Evolutionary conservation across 768 basidiomycete genomes (phyloP).

Genomic region (Mycena kentingensis): DNA sequence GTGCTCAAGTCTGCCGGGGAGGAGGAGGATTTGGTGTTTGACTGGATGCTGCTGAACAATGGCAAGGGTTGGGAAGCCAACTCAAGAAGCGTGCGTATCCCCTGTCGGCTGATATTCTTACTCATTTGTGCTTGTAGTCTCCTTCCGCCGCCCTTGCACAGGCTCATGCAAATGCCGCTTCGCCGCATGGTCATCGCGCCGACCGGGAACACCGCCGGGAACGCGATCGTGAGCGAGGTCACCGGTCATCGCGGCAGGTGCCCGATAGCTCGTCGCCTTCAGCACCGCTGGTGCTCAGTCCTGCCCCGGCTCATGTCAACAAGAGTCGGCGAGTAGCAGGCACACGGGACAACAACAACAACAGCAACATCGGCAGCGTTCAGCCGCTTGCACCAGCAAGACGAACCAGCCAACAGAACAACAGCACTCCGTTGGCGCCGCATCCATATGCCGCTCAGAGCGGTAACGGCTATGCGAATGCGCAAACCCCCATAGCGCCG

Average conservation of each 20-base stretch:
- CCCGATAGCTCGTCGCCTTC: constrained; percentile 57
- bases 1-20: constrained; percentile 87
- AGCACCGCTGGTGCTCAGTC: constrained; percentile 64
- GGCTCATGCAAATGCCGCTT: constrained; percentile 57
- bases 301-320: constrained; percentile 69
- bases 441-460: constrained; percentile 76
- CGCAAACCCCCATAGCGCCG: constrained; percentile 28
- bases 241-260: constrained; percentile 54
- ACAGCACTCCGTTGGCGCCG: constrained; percentile 45
- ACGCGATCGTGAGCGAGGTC: constrained; percentile 49
- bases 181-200: constrained; percentile 50
- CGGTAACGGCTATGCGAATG: constrained; percentile 50
- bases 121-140: constrained; percentile 33
- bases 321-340: constrained; percentile 50
- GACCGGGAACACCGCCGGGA: constrained; percentile 63
- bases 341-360: constrained; percentile 49
- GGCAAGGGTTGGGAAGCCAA: constrained; percentile 97
- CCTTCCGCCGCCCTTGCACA: constrained; percentile 47
- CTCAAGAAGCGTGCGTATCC: constrained; percentile 48
- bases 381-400: constrained; percentile 69
- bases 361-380: constrained; percentile 62
- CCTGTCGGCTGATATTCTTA: constrained; percentile 6
- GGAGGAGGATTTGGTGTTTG: constrained; percentile 88
- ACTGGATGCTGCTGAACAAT: constrained; percentile 94
- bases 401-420: constrained; percentile 66